A percentile compares a stretch with the other conserved stretches of the same genome.
Conservation (phyloP, 139 green algal genomes). For the Chlamydomonas incerta region DNA sequence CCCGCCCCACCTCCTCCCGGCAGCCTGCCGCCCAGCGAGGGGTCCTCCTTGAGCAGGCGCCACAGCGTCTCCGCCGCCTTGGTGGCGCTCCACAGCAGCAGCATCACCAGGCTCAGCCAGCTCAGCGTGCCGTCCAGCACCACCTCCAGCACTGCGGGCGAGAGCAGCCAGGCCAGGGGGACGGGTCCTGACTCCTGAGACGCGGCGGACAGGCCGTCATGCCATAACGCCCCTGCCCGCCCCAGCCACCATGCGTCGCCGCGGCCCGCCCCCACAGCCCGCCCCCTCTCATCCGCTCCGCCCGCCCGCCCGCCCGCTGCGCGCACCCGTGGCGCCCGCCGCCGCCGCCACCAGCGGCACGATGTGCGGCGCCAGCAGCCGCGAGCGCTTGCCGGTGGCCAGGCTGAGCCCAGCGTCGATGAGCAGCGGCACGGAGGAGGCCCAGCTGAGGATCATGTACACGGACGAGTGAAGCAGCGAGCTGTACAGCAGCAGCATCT, state of each 20-base stretch:
- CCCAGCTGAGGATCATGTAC: conserved; percentile 4
- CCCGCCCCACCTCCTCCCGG: conserved; percentile 9
- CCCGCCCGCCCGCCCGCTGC: not conserved
- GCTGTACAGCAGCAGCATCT: conserved; percentile 43
- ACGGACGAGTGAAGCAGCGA: conserved; percentile 40
- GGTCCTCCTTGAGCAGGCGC: conserved; percentile 42
- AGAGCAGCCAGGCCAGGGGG: too few species aligned
- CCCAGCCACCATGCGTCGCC: too few species aligned
- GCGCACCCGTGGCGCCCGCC: not conserved
- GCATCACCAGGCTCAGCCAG: conserved; percentile 26
- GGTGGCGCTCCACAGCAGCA: conserved; percentile 23
- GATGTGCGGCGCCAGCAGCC: conserved; percentile 26
- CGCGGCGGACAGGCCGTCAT: too few species aligned
- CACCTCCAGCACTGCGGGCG: conserved; percentile 10
- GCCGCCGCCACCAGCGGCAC: conserved; percentile 25
- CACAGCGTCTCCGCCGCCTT: conserved; percentile 38
- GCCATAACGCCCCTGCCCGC: too few species aligned
- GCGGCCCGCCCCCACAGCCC: too few species aligned
- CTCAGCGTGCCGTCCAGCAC: not conserved
- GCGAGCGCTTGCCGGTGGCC: not conserved
- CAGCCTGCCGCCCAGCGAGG: conserved; percentile 29
- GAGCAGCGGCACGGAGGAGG: conserved; percentile 15
- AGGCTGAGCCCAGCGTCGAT: not conserved
- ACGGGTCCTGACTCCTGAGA: too few species aligned
- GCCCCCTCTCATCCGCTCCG: too few species aligned